Evolutionary conservation across 2,329 filamentous ascomycete genomes (phyloP).

Genomic region (Triangularia verruculosa): DNA sequence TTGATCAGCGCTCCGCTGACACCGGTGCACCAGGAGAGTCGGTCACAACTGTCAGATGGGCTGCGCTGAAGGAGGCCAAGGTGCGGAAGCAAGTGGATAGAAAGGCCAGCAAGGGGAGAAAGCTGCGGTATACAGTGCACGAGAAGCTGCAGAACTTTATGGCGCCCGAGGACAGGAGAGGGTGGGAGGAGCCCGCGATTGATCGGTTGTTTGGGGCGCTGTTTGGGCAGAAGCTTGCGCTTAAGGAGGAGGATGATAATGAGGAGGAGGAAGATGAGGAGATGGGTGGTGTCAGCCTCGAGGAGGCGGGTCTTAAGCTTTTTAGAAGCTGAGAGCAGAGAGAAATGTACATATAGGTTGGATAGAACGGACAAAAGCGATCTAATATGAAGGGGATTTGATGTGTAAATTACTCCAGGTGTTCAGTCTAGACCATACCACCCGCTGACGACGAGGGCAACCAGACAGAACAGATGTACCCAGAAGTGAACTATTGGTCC

Average conservation of each 20-base stretch:
- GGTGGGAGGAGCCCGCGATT: slow-evolving; percentile 77
- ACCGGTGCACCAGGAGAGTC: slow-evolving; percentile 46
- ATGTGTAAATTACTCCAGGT: background rate
- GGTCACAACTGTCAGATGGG: slow-evolving; percentile 58
- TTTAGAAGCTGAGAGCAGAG: slow-evolving; percentile 42
- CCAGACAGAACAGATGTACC: background rate
- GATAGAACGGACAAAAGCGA: background rate
- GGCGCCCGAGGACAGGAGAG: slow-evolving; percentile 79
- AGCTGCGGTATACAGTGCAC: slow-evolving; percentile 90
- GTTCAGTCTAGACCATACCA: background rate
- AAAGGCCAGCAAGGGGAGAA: slow-evolving; percentile 90
- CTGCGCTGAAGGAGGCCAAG: slow-evolving; percentile 72
- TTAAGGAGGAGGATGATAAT: slow-evolving; percentile 57
- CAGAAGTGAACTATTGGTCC: background rate
- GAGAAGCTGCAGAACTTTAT: slow-evolving; percentile 98
- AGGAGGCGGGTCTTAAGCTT: slow-evolving; percentile 52
- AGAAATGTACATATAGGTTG: background rate
- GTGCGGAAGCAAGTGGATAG: slow-evolving; percentile 83
- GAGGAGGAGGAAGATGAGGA: slow-evolving; percentile 55
- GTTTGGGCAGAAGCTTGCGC: slow-evolving; percentile 66
- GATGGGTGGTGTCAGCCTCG: slow-evolving; percentile 48
- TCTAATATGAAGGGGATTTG: background rate
- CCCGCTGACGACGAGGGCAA: background rate
- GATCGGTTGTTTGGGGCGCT: slow-evolving; percentile 74
- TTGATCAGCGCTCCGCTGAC: slow-evolving; percentile 80